A percentile compares a stretch with the other conserved stretches of the same genome.
These are phyloP conservation scores for Staphylotrichum tortipilum DNA, from an alignment of 495 filamentous ascomycete species.

Conservation along the genomic window DNA sequence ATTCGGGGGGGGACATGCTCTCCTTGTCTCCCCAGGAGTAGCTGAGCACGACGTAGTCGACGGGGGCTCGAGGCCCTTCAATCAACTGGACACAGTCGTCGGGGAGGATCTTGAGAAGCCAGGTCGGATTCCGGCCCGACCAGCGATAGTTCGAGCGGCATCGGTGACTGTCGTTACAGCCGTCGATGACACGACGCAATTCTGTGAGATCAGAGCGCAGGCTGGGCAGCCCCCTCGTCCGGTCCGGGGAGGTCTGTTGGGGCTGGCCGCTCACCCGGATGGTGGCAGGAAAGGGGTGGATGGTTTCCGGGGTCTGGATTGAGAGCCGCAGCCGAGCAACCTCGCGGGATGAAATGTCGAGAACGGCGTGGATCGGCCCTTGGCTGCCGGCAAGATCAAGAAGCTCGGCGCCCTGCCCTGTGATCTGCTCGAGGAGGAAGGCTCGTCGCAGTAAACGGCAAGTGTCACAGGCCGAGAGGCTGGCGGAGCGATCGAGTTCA, in stretches of 20 bases:
- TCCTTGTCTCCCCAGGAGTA: slow-evolving; percentile 27
- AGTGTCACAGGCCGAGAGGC: slow-evolving; percentile 17
- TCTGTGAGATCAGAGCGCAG: slow-evolving; percentile 17
- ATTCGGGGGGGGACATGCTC: slow-evolving; percentile 20
- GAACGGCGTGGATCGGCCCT: slow-evolving; percentile 15
- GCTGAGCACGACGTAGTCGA: slow-evolving; percentile 27
- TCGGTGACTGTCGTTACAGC: slow-evolving; percentile 22
- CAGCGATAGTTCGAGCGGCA: slow-evolving; percentile 25
- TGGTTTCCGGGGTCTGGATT: slow-evolving; percentile 4
- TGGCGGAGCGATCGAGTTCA: slow-evolving; percentile 23
- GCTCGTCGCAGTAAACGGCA: slow-evolving; percentile 22
- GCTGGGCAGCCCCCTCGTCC: slow-evolving; percentile 6
- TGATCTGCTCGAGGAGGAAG: slow-evolving; percentile 24
- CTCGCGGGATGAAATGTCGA: slow-evolving; percentile 10
- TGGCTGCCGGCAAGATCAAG: slow-evolving; percentile 14
- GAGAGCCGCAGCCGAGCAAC: slow-evolving; percentile 13
- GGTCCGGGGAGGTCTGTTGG: neutral
- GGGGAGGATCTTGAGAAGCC: slow-evolving; percentile 23
- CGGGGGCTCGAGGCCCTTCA: slow-evolving; percentile 1
- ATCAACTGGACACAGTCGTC: slow-evolving; percentile 14
- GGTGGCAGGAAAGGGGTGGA: slow-evolving; percentile 11
- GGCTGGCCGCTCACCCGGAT: slow-evolving; percentile 7
- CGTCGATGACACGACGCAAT: slow-evolving; percentile 13
- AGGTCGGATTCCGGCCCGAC: slow-evolving; percentile 25
- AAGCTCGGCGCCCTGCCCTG: slow-evolving; percentile 12